These are phyloP conservation scores for Sugiyamaella americana DNA, from an alignment of 805 yeast species.

Conservation along the genomic window DNA sequence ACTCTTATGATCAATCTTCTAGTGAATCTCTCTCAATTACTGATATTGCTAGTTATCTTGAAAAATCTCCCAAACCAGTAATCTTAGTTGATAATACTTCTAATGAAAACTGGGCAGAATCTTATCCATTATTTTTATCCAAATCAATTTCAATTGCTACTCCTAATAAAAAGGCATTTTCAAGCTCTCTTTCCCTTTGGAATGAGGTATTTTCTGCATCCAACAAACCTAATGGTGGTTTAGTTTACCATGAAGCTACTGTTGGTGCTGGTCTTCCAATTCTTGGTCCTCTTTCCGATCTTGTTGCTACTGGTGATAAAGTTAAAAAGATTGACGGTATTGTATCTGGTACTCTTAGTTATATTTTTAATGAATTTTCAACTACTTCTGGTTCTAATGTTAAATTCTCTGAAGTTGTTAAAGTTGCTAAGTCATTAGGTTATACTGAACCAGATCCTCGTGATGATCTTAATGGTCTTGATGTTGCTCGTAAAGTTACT, in stretches of 20 bases:
- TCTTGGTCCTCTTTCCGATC: constrained; percentile 79
- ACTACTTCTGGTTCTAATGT: constrained; percentile 50
- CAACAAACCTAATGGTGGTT: constrained; percentile 51
- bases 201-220: constrained; percentile 58
- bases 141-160: constrained; percentile 91
- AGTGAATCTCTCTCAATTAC: constrained; percentile 49
- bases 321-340: constrained; percentile 91
- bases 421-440: constrained; percentile 82
- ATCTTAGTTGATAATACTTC: constrained; percentile 94
- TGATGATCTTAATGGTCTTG: constrained; percentile 96
- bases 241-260: constrained; percentile 96
- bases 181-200: constrained; percentile 72
- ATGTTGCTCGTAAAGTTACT: constrained; percentile 97
- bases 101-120: constrained; percentile 64
- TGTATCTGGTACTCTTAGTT: constrained; percentile 91
- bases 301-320: constrained; percentile 89
- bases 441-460: constrained; percentile 99
- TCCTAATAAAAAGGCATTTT: constrained; percentile 97
- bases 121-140: constrained; percentile 66
- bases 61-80: constrained; percentile 63
- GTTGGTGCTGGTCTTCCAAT: constrained; percentile 99
- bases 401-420: constrained; percentile 85
- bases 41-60: constrained; percentile 57
- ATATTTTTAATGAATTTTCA: constrained; percentile 90
- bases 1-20: constrained; percentile 35